phyloP scores from a whole-genome alignment of 441 rosid species.

The Gossypium gossypioides region DNA sequence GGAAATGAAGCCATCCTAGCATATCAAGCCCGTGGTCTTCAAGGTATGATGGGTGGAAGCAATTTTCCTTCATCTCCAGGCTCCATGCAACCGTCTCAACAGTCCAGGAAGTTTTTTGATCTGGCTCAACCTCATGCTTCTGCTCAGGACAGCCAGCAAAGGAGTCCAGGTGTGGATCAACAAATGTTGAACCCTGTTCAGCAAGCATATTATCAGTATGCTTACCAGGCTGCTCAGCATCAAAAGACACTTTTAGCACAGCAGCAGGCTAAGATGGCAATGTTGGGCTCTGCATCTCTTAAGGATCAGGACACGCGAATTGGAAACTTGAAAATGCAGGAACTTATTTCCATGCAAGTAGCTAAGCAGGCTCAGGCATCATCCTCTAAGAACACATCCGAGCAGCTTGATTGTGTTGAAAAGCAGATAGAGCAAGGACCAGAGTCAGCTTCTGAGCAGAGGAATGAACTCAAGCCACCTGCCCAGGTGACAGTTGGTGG shows the following conservation, averaged over 20 bases:
- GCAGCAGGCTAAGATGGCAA: slow-evolving; percentile 74
- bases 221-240: slow-evolving; percentile 64
- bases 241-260: slow-evolving; percentile 51
- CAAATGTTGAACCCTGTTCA: slow-evolving; percentile 68
- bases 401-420: slow-evolving; percentile 57
- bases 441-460: slow-evolving; percentile 45
- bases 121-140: slow-evolving; percentile 56
- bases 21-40: slow-evolving; percentile 68
- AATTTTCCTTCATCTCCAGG: slow-evolving; percentile 54
- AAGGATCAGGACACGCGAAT: slow-evolving; percentile 65
- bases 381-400: slow-evolving; percentile 65
- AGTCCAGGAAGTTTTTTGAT: slow-evolving; percentile 72
- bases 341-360: slow-evolving; percentile 61
- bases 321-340: slow-evolving; percentile 80
- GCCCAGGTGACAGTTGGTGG: slow-evolving; percentile 46
- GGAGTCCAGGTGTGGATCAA: slow-evolving; percentile 61
- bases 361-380: slow-evolving; percentile 76
- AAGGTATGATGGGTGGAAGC: slow-evolving; percentile 68
- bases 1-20: slow-evolving; percentile 69
- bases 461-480: slow-evolving; percentile 52
- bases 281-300: slow-evolving; percentile 38
- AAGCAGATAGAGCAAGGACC: slow-evolving; percentile 61
- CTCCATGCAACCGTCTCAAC: slow-evolving; percentile 77
- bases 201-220: slow-evolving; percentile 82
- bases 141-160: slow-evolving; percentile 57